Base-by-base conservation (phyloP, 768 basidiomycete genomes). In the Candolleomyces eurysporus region DNA sequence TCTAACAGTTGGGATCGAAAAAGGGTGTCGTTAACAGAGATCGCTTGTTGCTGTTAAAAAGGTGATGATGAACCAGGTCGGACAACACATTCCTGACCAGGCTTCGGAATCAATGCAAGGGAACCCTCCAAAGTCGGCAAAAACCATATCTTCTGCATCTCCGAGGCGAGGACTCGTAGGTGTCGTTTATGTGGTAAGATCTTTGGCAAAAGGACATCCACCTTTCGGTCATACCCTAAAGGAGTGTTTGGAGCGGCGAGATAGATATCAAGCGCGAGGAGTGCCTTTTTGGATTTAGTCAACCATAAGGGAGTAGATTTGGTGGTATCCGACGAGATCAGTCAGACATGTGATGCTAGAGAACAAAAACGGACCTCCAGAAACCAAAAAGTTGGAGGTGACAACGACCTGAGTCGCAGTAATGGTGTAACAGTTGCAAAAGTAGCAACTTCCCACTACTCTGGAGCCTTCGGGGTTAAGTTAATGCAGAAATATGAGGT, bases 281-380 rank as follows among this genome's bases (percentile, higher is more conserved):
- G 26, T 4, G 26, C 26, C 26, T 59, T 54, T 13, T 60, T 58
- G 26, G 64, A 65, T 36, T 54, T 59, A 5, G 31, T 36, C 10
- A 65, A 51, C 64, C 64, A 65, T 3, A 22, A 14, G 10, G 40
- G 4, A 17, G 60, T 61, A 46, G 55, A 40, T 36, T 61, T 61
- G 9, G 36, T 43, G 30, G 60, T 45, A 30, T 61, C 53, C 31
- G 8, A 32, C 17, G 31, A 43, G n/a, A 61, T 48, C 26, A 31
- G n/a, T n/a, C 30, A 42, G 11, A 19, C 50, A 6, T 39, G n/a
- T n/a, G 36, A 32, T 55, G 39, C 52, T 52, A 51, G 22, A 11
- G 19, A 42, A 52, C 9, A 61, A 40, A 14, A 19, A 81, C 72
- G 21, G 69, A 71, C 48, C 61, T 74, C 81, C 82, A 82, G 6